Base-by-base conservation (phyloP, 345 rosid genomes). In the Euphorbia lathyris region DNA sequence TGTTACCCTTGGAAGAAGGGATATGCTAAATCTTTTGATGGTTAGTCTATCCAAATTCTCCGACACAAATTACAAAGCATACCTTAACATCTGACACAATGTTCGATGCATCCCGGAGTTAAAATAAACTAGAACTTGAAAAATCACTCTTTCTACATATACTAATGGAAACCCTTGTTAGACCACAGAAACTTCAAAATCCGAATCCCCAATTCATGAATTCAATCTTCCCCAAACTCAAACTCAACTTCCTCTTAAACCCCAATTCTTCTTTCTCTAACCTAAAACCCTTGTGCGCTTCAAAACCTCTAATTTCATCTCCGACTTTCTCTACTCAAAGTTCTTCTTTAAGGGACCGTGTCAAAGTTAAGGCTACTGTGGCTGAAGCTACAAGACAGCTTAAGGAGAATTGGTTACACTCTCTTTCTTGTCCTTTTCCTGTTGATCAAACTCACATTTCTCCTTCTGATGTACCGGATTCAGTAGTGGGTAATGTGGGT, bases 351-450 rank as follows among this genome's bases (percentile, higher is more conserved):
- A 36, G 47, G 36, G 45, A 7, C 43, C 40, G 47, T 9, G 48
- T 45, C 0, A 70, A 62, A 63, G 76, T 63, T 58, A 58, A 19
- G 69, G 77, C 11, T 27, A 43, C 8, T 36, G 77, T 47, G 19
- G 71, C 74, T 2, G 84, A 70, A 20, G 83, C 77, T 51, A 70
- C 80, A 14, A 65, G 56, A 65, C 63, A 77, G 12, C 74, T 90
- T 36, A 84, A 86, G 77, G 82, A 79, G 73, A 70, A 79, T 66
- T 90, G 93, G 96, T 74, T 90, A 40, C 86, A 83, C 29, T 90
- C 93, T 16, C 88, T 90, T 38, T 72, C 90, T 76, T 74, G 68
- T 66, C 82, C 84, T 10, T 78, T 67, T 29, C 77, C 68, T 32
- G 29, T 5, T 45, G 19, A 11, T 9, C 19, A 30, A 30, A 52